Base-by-base conservation (phyloP, 768 basidiomycete genomes). In the Pleurotus ostreatus region DNA sequence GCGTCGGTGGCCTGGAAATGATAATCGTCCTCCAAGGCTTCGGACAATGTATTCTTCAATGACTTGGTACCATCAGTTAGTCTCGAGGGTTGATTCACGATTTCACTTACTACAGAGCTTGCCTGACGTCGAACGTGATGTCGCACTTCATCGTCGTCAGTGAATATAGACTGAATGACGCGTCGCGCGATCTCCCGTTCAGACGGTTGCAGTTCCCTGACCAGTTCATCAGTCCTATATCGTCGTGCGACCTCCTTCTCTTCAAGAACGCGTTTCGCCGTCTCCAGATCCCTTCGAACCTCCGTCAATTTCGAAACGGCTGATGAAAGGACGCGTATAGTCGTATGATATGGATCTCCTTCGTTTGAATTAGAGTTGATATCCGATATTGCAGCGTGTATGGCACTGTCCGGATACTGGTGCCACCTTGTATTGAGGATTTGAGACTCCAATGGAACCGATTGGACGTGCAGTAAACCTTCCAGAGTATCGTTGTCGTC, bases 391-490 rank as follows among this genome's bases (percentile, higher is more conserved):
- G 82, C 78, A 13, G 76, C 71, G 58, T 86, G 83, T 43, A 93
- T 86, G 1, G 79, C 85, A 48, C 88, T 82, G 67, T 93, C 89
- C 2, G 88, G 84, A 62, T 83, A 85, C 20, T 83, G 80, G 64
- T 93, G 90, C 89, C 91, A 94, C 65, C 75, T 80, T 7, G 83
- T 87, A 2, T 78, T 72, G 15, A 92, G 76, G 9, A 92, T 77
- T 57, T 82, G 78, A 1, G 75, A 66, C 1, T 74, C 70, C 11
- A 75, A 59, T 2, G 63, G 43, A 25, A 39, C 16, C 3, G 73
- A 53, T 55, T 64, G 55, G 41, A 78, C 66, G 5, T 71, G 63
- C 9, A n/a, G 16, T 9, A 9, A 55, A 6, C 20, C 39, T 18
- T 53, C 51, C 2, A 30, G 16, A n/a, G 51, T 41, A 7, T 53